Evolutionary conservation across 768 basidiomycete genomes (phyloP).

Genomic region (Kwoniella bestiolae): DNA sequence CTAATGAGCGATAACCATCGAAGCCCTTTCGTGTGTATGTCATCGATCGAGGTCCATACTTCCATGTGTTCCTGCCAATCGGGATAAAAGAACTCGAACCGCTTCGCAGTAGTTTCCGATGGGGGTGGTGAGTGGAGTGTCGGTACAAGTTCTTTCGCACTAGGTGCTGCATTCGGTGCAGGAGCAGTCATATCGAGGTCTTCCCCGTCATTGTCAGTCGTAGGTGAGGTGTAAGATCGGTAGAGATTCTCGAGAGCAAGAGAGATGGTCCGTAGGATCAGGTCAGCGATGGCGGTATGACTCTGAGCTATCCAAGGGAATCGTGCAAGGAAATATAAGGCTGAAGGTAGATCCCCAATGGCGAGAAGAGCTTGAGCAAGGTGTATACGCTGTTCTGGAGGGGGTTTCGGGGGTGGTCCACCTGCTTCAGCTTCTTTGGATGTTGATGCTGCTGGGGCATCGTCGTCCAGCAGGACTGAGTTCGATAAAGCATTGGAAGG

Average conservation of each 20-base stretch:
- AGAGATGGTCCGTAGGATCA: slow-evolving; percentile 76
- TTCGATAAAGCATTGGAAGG: slow-evolving; percentile 44
- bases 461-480: slow-evolving; percentile 62
- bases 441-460: slow-evolving; percentile 59
- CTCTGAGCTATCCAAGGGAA: slow-evolving; percentile 84
- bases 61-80: slow-evolving; percentile 77
- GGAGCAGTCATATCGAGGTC: slow-evolving; percentile 23
- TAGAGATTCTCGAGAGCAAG: slow-evolving; percentile 74
- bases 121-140: slow-evolving; percentile 80
- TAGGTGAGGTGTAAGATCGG: slow-evolving; percentile 25
- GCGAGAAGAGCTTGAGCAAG: slow-evolving; percentile 79
- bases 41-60: slow-evolving; percentile 67
- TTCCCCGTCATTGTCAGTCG: slow-evolving; percentile 1
- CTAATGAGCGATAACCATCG: slow-evolving; percentile 80
- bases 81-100: slow-evolving; percentile 90
- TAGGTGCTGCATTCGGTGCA: slow-evolving; percentile 12
- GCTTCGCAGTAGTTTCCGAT: slow-evolving; percentile 71
- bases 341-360: slow-evolving; percentile 79
- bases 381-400: slow-evolving; percentile 73
- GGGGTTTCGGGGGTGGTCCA: slow-evolving; percentile 57
- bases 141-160: slow-evolving; percentile 64
- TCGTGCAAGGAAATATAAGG: slow-evolving; percentile 75
- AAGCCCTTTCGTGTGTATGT: slow-evolving; percentile 74
- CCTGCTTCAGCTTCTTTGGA: slow-evolving; percentile 58
- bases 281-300: slow-evolving; percentile 80